phyloP scores from a whole-genome alignment of 192 early-diverging fungal species.

The Linnemannia schmuckeri region DNA sequence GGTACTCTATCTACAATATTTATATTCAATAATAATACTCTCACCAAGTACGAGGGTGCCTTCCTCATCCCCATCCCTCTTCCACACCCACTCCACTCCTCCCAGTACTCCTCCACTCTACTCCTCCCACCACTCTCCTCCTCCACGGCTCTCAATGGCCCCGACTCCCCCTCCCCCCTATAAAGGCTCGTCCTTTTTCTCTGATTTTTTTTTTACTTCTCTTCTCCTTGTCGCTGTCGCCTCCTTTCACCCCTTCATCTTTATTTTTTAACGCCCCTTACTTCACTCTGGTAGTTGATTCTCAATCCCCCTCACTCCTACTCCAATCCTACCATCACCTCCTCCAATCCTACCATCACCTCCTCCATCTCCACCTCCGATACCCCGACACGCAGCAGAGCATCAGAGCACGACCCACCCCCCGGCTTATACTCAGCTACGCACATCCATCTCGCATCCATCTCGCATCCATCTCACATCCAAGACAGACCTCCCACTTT shows the following conservation, averaged over 20 bases:
- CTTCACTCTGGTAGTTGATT: background rate
- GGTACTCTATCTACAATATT: background rate
- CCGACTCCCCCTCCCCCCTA: slow-evolving; percentile 15
- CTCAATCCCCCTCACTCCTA: background rate
- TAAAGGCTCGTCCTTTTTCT: slow-evolving; percentile 11
- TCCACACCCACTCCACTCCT: no score
- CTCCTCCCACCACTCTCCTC: background rate
- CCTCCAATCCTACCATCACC: background rate
- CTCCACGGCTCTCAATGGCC: slow-evolving; percentile 35
- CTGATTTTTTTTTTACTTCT: background rate
- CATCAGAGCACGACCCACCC: slow-evolving; percentile 10
- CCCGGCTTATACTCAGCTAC: slow-evolving; percentile 8
- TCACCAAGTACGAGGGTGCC: background rate
- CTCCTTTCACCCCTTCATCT: background rate
- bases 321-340: background rate
- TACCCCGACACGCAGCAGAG: slow-evolving; percentile 6
- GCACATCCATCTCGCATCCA: background rate
- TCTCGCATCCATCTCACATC: no score
- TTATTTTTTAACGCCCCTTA: background rate
- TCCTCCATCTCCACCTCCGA: background rate
- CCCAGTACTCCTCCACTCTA: background rate
- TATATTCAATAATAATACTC: background rate
- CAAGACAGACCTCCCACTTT: background rate
- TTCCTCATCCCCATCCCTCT: background rate
- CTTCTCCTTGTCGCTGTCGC: slow-evolving; percentile 11